Evolutionary conservation across 2,329 filamentous ascomycete genomes (phyloP), one percentile per base, ranked within the genome.

Genomic region (Colletotrichum eleusines): DNA sequence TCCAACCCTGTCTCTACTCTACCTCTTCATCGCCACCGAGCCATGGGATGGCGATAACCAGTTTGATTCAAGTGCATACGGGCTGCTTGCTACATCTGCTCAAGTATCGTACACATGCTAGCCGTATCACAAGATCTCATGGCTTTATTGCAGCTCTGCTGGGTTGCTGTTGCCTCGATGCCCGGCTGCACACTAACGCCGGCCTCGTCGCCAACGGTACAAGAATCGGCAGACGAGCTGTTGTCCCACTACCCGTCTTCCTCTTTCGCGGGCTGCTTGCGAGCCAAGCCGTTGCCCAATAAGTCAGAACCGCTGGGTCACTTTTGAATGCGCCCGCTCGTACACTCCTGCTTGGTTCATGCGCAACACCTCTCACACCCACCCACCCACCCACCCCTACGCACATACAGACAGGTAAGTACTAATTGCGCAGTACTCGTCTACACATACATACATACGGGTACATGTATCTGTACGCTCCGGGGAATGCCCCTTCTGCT

Each of bases 281-380:
- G 23, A 42, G n/a, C n/a, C 46, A 44, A 42, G 38, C 35, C 58
- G 31, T 40, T 51, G 31, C 33, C 20, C 38, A 48, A 26, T 0
- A 46, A n/a, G 23, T 23, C 5, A 11, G 48, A 33, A 18, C 54
- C 38, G 14, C 48, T 40, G 40, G 20, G n/a, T 16, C 35, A 12
- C 42, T 12, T 55, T 28, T 20, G 54, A 44, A 33, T 53, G 62
- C 62, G 54, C 62, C 62, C 62, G 53, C 61, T 54, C 42, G 61
- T 44, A 55, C 33, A 20, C 40, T 50, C 7, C 28, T 69, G 44
- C 46, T 54, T 69, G 38, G 62, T 48, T 69, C 46, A 54, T 60
- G 66, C 66, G 31, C 58, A 48, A 38, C 26, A 50, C 50, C 33
- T 40, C 23, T 11, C 46, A 42, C 42, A 26, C 28, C 12, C 42